phyloP scores from a whole-genome alignment of 306 rosid species.

The Alnus rubra region DNA sequence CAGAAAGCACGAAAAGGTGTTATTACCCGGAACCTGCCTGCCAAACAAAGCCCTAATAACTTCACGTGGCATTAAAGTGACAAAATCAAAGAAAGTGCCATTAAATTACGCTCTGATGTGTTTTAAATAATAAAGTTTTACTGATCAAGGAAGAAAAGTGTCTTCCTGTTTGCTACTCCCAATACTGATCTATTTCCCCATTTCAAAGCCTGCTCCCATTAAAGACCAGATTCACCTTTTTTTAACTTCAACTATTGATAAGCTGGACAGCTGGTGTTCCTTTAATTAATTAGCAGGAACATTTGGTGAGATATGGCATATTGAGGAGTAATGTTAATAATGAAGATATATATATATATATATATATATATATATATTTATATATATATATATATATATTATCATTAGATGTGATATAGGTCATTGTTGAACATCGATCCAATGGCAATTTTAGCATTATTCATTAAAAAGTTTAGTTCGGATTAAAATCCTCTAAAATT shows the following conservation, averaged over 20 bases:
- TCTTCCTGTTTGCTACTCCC: background rate
- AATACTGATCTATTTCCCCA: background rate
- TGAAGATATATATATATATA: too few species aligned
- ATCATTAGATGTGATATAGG: too few species aligned
- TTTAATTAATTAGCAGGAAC: background rate
- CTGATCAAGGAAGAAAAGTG: background rate
- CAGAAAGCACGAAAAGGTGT: conserved; percentile 33
- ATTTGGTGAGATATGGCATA: background rate
- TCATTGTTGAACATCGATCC: too few species aligned
- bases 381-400: too few species aligned
- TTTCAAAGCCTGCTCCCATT: background rate
- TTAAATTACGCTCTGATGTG: background rate
- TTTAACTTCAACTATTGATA: background rate
- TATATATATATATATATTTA: too few species aligned
- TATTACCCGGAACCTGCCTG: conserved; percentile 9
- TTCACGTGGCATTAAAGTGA: background rate
- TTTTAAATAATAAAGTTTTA: background rate
- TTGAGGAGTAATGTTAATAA: too few species aligned
- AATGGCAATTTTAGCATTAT: too few species aligned
- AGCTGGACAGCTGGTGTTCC: background rate
- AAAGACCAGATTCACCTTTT: conserved; percentile 15
- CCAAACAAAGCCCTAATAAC: conserved; percentile 1
- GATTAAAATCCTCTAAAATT: too few species aligned
- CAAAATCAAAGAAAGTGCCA: background rate
- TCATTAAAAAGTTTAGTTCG: too few species aligned